Evolutionary conservation across 441 rosid genomes (phyloP).

Genomic region (Rhodomyrtus psidioides): DNA sequence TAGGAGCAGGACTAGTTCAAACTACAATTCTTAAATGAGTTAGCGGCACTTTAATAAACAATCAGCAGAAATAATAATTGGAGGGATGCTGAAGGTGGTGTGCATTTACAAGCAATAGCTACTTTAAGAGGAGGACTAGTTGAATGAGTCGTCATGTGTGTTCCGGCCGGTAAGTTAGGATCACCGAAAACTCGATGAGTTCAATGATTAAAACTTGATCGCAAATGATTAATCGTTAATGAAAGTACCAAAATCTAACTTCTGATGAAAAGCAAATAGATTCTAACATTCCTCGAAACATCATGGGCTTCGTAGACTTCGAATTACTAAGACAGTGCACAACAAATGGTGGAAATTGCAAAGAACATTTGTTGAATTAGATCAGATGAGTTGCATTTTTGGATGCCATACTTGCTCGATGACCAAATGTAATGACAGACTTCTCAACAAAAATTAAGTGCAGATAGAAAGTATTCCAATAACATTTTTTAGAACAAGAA

Average conservation of each 20-base stretch:
- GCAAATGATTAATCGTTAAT: background rate
- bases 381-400: background rate
- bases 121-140: background rate
- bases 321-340: background rate
- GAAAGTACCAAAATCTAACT: background rate
- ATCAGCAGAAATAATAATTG: background rate
- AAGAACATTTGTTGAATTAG: background rate
- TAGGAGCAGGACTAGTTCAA: background rate
- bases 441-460: background rate
- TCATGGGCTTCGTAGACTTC: background rate
- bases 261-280: background rate
- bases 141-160: background rate
- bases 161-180: background rate
- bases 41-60: background rate
- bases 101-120: background rate
- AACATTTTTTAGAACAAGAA: too few relatives aligned
- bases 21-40: background rate
- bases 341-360: background rate
- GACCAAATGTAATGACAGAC: background rate
- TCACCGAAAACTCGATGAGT: background rate
- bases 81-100: background rate
- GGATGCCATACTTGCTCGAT: background rate
- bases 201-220: background rate
- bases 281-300: background rate
- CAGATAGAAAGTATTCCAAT: background rate